Percentiles rank a stretch among this genome's conserved stretches.
Evolutionary conservation across 176 grass and related monocot genomes (phyloP).

Genomic region (Avena eriantha): DNA sequence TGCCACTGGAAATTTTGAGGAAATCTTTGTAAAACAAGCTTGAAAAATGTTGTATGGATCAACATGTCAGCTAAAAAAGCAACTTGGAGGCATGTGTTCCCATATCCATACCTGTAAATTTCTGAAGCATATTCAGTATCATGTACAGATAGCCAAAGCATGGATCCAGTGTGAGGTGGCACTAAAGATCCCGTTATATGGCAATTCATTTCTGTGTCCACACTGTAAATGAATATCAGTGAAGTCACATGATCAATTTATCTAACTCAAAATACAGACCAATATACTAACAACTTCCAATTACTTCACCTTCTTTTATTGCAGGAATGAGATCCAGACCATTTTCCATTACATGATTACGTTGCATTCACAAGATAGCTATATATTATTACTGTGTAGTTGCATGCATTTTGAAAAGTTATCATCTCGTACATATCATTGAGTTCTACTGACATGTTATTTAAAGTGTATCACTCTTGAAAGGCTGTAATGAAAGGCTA

Average conservation of each 20-base stretch:
- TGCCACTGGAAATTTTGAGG: no score
- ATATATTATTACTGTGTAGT: not conserved
- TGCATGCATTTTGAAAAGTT: not conserved
- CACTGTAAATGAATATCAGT: slow-evolving; percentile 50
- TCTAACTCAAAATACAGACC: not conserved
- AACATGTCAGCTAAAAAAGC: slow-evolving; percentile 13
- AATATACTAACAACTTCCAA: not conserved
- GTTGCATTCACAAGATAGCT: not conserved
- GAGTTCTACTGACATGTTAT: not conserved
- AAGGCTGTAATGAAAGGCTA: not conserved
- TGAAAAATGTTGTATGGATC: slow-evolving; percentile 19
- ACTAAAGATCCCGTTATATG: slow-evolving; percentile 81
- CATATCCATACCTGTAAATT: slow-evolving; percentile 43
- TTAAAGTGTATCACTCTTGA: not conserved
- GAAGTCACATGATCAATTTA: slow-evolving; percentile 29
- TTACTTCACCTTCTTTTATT: not conserved
- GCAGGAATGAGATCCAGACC: not conserved
- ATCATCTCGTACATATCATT: not conserved
- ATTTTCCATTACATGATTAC: not conserved
- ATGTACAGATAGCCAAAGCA: slow-evolving; percentile 68
- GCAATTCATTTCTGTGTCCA: slow-evolving; percentile 77
- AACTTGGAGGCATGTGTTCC: not conserved
- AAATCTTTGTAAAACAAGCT: not conserved
- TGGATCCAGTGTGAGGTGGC: slow-evolving; percentile 66
- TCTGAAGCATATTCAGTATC: slow-evolving; percentile 55